Conservation (phyloP, 768 basidiomycete species). For the Mycena polygramma region DNA sequence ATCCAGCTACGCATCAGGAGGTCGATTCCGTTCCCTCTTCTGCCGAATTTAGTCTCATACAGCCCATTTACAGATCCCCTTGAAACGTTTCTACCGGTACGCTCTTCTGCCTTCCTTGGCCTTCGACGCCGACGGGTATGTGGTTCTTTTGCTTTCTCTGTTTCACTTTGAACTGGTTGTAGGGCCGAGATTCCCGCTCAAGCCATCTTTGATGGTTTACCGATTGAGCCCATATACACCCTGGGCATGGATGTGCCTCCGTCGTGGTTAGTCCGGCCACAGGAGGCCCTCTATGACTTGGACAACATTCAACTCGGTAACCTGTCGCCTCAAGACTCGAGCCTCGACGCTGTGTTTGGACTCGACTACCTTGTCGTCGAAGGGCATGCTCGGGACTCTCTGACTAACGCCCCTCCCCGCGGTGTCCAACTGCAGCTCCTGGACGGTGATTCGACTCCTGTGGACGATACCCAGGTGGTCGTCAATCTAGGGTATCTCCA, state of each 20-base stretch:
- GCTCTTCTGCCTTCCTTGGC: slow-evolving; percentile 66
- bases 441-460: slow-evolving; percentile 54
- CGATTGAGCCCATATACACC: slow-evolving; percentile 91
- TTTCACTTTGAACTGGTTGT: background rate
- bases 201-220: slow-evolving; percentile 78
- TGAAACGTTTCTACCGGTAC: slow-evolving; percentile 94
- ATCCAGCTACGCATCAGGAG: slow-evolving; percentile 77
- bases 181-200: slow-evolving; percentile 72
- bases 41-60: slow-evolving; percentile 12
- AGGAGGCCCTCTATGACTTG: slow-evolving; percentile 89
- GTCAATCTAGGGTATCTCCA: slow-evolving; percentile 97
- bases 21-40: slow-evolving; percentile 54
- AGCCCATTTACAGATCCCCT: slow-evolving; percentile 69
- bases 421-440: slow-evolving; percentile 92
- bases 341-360: slow-evolving; percentile 84
- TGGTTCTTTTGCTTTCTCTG: slow-evolving; percentile 18
- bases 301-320: slow-evolving; percentile 92
- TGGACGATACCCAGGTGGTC: slow-evolving; percentile 93
- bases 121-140: slow-evolving; percentile 83
- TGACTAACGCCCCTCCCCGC: slow-evolving; percentile 78
- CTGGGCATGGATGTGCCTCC: slow-evolving; percentile 92
- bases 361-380: slow-evolving; percentile 94
- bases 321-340: slow-evolving; percentile 70
- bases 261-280: slow-evolving; percentile 94
- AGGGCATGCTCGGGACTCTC: slow-evolving; percentile 89